Evolutionary conservation across 1,284 basidiomycete species (phyloP), one percentile per base, ranked within the genome.

Genomic region (Malassezia yamatoensis): DNA sequence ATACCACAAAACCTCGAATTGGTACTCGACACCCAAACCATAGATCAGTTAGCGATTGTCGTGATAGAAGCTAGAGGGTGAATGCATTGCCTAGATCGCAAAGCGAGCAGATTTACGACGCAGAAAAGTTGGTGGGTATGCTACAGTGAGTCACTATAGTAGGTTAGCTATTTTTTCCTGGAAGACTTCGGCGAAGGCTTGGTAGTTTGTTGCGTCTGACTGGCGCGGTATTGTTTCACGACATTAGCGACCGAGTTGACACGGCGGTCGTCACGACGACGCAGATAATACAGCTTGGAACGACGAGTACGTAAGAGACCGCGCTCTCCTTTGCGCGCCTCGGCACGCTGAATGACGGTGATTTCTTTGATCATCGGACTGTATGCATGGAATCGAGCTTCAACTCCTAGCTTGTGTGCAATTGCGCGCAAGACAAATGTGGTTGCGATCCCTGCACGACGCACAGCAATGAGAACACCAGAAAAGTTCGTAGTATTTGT

Each of bases 391-490:
- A 71, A 72, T 4, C 68, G 56, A 62, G 70, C 63, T 60, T 74
- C 72, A n/a, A 74, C 70, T 38, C 72, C 72, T 40, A 71, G 49
- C 62, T 74, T 74, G 49, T 68, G 58, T 40, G 72, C 72, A 24
- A 74, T 55, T 40, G 65, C 68, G 21, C 72, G 60, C 43, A 74
- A 53, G n/a, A 71, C 62, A 32, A 74, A 71, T n/a, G 67, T 61
- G 1, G 70, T 71, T 11, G 62, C 63, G 1, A 67, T 57, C 15
- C 72, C 72, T 6, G 70, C 58, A 13, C 72, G 59, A 13, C 67
- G 61, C 2, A 74, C 61, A 15, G 67, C 70, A 38, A 74, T 65
- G 13, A 74, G 62, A 1, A 72, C 66, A 35, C 72, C 72, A 16
- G 68, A 62, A 49, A 74, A 71, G 5, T 67, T 59, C 33, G 68